Base-by-base conservation (phyloP, 2,329 filamentous ascomycete species). In the Calonectria leucothoes region DNA sequence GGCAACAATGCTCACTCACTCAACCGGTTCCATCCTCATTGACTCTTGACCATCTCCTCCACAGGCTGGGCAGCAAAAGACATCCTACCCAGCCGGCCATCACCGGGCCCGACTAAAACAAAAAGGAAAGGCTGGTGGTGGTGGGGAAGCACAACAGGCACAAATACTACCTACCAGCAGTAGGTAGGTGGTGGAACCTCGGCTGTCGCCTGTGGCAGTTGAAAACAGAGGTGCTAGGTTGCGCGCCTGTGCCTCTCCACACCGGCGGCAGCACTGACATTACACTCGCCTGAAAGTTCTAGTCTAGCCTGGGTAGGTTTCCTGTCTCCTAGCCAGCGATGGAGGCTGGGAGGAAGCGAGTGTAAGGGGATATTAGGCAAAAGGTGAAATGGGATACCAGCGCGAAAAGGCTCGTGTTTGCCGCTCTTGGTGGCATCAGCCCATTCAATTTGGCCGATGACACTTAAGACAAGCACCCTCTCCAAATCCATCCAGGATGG, bases 201-300 rank as follows among this genome's bases (percentile, higher is more conserved):
- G 37, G 37, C 59, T 48, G 37, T 61, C 31, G 15, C 55, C 37
- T 48, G 2, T n/a, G 20, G 39, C 37, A 64, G 27, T 11, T 33
- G 31, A n/a, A 25, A 23, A 37, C 25, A 39, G 48, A 35, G 20
- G 31, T 23, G 48, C 52, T 29, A 48, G n/a, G 23, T 20, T 33
- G 65, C 45, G 65, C 45, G 27, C 45, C 49, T 57, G 65, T 37
- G 25, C 48, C 20, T 42, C 35, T 67, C 65, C 65, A 55, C 49
- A 29, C 15, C 23, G 49, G 49, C 35, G 35, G 35, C 49, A 31
- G 49, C 48, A 67, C 49, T 33, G 49, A 42, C 65, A 42, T 17
- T 25, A 11, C 29, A 15, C 37, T 67, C 33, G 25, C 33, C 35
- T 57, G 25, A 64, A 33, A 33, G 59, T 17, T 61, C 25, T 33